Percentiles rank a stretch among this genome's conserved stretches.
Evolutionary conservation across 352 stramenopile species (phyloP).

Genomic region (Peronosclerospora sorghi): DNA sequence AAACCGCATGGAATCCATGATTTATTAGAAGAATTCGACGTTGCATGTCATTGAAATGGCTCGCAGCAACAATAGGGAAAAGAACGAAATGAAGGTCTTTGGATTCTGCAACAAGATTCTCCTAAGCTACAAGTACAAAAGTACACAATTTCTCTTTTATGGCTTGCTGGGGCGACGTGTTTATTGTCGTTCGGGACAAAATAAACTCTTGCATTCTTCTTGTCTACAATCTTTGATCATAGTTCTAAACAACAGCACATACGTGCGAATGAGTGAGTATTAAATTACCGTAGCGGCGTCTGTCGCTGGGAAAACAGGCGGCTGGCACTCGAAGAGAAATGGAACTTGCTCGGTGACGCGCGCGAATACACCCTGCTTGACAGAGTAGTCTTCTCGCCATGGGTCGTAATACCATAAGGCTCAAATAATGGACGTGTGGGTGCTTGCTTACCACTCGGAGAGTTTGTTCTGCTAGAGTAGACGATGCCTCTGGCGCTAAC

Average conservation of each 20-base stretch:
- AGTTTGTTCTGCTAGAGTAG: slow-evolving; percentile 7
- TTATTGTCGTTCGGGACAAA: no score
- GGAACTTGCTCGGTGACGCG: slow-evolving; percentile 44
- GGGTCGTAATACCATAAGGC: not conserved
- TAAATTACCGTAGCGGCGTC: slow-evolving; percentile 27
- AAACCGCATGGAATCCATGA: slow-evolving; percentile 83
- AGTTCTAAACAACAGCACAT: slow-evolving; percentile 1
- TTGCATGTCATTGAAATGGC: not conserved
- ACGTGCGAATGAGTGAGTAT: not conserved
- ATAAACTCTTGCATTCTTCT: not conserved
- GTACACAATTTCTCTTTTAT: not conserved
- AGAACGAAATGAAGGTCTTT: not conserved
- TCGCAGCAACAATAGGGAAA: not conserved
- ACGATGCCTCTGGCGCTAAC: slow-evolving; percentile 10
- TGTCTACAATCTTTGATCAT: not conserved
- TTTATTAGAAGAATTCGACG: slow-evolving; percentile 39
- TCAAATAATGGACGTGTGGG: slow-evolving; percentile 5
- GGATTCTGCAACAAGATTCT: no score
- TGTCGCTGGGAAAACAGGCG: slow-evolving; percentile 37
- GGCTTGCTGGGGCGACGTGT: not conserved
- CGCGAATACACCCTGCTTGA: slow-evolving; percentile 13
- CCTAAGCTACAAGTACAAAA: not conserved
- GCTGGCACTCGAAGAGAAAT: slow-evolving; percentile 27
- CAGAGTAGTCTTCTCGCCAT: slow-evolving; percentile 1
- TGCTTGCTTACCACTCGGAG: slow-evolving; percentile 3